phyloP scores from a whole-genome alignment of 208 protist genomes.

The Sergeia podlipaevii region DNA sequence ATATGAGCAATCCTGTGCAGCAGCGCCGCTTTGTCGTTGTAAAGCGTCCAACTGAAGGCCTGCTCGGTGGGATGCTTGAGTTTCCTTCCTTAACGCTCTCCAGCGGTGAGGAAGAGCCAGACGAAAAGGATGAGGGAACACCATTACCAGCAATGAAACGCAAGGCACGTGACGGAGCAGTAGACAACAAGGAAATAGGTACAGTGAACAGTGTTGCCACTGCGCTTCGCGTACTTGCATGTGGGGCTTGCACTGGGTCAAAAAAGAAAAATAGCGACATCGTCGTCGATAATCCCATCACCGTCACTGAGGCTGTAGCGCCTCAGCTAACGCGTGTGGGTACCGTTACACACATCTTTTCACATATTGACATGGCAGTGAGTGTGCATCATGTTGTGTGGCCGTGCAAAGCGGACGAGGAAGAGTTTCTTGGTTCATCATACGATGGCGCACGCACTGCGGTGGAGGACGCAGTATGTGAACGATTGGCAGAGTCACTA shows the following conservation, averaged over 20 bases:
- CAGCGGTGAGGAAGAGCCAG: too few species aligned
- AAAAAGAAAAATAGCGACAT: too few species aligned
- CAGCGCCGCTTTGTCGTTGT: conserved; percentile 52
- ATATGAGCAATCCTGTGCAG: neutral
- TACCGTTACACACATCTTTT: conserved; percentile 72
- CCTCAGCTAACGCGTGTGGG: conserved; percentile 19
- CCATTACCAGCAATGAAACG: too few species aligned
- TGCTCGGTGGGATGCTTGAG: conserved; percentile 87
- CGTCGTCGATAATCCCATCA: too few species aligned
- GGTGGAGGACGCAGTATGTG: conserved; percentile 1
- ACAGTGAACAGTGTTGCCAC: too few species aligned
- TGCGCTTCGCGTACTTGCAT: too few species aligned
- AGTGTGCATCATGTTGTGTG: conserved; percentile 50
- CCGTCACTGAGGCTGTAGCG: too few species aligned
- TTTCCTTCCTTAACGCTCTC: conserved; percentile 48
- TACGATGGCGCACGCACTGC: neutral
- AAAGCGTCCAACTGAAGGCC: conserved; percentile 39
- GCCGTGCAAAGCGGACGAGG: conserved; percentile 5
- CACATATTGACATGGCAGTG: conserved; percentile 81
- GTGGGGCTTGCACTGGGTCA: too few species aligned
- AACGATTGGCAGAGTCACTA: conserved; percentile 13
- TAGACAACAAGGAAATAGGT: too few species aligned
- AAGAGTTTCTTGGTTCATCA: conserved; percentile 10
- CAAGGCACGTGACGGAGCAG: too few species aligned
- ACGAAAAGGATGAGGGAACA: too few species aligned